Evolutionary conservation across 176 grass and related monocot species (phyloP).

Genomic region (Musa itinerans): DNA sequence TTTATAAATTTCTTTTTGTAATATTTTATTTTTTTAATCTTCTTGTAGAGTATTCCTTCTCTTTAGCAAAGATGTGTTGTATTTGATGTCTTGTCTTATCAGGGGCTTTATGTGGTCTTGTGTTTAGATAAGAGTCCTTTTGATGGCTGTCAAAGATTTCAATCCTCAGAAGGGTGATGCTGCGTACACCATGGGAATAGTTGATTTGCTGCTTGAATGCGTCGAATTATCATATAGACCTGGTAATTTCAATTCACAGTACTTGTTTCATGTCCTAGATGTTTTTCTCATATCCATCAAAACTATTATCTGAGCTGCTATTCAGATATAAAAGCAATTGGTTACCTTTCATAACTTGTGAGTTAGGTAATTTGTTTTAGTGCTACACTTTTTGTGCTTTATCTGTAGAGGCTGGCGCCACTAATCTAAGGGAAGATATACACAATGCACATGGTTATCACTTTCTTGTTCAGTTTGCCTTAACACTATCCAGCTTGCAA

Average conservation of each 20-base stretch:
- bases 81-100: constrained; percentile 18
- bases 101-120: constrained; percentile 21
- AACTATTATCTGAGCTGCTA: background rate
- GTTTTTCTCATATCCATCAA: background rate
- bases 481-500: constrained; percentile 81
- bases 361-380: constrained; percentile 1
- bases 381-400: constrained; percentile 18
- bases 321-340: too few species aligned
- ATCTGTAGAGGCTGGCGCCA: constrained; percentile 56
- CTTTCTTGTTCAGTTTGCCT: constrained; percentile 96
- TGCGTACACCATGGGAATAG: constrained; percentile 98
- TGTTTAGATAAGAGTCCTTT: constrained; percentile 80
- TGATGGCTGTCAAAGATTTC: constrained; percentile 95
- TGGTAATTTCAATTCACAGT: constrained; percentile 39
- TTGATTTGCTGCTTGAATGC: constrained; percentile 96
- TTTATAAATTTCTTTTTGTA: background rate
- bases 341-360: background rate
- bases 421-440: constrained; percentile 90
- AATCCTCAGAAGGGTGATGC: constrained; percentile 85
- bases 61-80: background rate
- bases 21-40: background rate
- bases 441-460: constrained; percentile 99
- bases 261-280: background rate
- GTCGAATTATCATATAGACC: constrained; percentile 94
- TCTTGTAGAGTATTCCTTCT: background rate